These are phyloP conservation scores for Hypoxylon sp. DNA, from an alignment of 2,329 filamentous ascomycete genomes.

Conservation along the genomic window DNA sequence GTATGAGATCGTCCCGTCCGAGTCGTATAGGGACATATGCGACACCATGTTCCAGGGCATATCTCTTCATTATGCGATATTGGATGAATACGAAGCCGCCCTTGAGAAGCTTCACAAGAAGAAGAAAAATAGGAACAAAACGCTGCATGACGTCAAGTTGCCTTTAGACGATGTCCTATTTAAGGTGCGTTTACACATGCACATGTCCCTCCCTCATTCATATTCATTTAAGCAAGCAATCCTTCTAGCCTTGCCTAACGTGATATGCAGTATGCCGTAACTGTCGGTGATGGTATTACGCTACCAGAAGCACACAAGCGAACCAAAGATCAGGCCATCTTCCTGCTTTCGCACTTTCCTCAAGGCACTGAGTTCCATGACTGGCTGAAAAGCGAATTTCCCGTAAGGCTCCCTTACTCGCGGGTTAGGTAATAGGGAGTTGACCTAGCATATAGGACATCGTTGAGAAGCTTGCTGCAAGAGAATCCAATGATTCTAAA, in stretches of 20 bases:
- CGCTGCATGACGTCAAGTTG: conserved; percentile 49
- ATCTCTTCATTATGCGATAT: conserved; percentile 73
- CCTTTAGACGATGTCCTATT: conserved; percentile 57
- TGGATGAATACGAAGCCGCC: conserved; percentile 67
- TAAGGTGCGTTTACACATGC: conserved; percentile 48
- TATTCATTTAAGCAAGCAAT: conserved; percentile 1
- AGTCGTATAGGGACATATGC: conserved; percentile 70
- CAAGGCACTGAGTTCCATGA: conserved; percentile 66
- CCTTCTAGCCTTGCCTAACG: conserved; percentile 5
- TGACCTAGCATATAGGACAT: conserved; percentile 37
- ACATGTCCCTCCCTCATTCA: conserved; percentile 2
- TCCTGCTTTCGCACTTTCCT: conserved; percentile 67
- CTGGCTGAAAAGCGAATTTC: conserved; percentile 62
- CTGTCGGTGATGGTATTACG: conserved; percentile 67
- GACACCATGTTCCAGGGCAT: conserved; percentile 74
- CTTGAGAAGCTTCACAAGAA: conserved; percentile 53
- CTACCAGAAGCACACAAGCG: conserved; percentile 64
- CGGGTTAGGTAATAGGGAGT: not conserved
- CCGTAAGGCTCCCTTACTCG: conserved; percentile 55
- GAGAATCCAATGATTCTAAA: conserved; percentile 33
- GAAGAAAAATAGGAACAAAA: conserved; percentile 54
- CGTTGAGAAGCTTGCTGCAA: conserved; percentile 40
- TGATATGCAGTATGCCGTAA: conserved; percentile 63
- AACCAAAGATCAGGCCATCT: conserved; percentile 65
- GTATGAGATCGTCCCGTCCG: conserved; percentile 76